phyloP scores from a whole-genome alignment of 1,284 basidiomycete genomes.

The Ustilago crameri region DNA sequence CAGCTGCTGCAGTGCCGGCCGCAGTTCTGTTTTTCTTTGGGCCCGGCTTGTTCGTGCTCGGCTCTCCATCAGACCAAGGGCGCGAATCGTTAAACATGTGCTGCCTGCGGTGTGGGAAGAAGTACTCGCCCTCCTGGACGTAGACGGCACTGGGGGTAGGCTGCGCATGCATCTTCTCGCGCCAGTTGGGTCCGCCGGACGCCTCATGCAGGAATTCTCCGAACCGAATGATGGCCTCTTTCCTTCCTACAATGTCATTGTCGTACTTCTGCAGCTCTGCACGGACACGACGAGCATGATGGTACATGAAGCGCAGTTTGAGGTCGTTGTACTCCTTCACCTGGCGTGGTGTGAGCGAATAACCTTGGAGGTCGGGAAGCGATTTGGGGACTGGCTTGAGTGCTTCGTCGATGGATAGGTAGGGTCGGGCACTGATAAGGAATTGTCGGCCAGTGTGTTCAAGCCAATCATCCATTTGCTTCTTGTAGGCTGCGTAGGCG shows the following conservation, averaged over 20 bases:
- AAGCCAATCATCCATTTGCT: background rate
- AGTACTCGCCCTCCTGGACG: too few relatives aligned
- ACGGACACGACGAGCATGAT: slow-evolving; percentile 21
- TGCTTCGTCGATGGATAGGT: background rate
- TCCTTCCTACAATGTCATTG: slow-evolving; percentile 17
- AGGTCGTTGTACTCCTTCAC: slow-evolving; percentile 2
- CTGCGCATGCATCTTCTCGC: background rate
- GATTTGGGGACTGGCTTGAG: background rate
- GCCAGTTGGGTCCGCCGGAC: slow-evolving; percentile 13
- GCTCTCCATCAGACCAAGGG: too few relatives aligned
- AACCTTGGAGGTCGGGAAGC: background rate
- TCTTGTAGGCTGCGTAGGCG: background rate
- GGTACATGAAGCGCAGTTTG: background rate
- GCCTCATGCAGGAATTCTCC: slow-evolving; percentile 7
- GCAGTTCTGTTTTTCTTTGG: too few relatives aligned
- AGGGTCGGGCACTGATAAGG: background rate
- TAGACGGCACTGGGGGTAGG: slow-evolving; percentile 13
- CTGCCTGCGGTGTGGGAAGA: too few relatives aligned
- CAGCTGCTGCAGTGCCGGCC: too few relatives aligned
- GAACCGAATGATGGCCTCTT: slow-evolving; percentile 22
- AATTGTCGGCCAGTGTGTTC: background rate
- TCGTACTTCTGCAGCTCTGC: slow-evolving; percentile 23
- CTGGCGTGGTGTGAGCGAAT: slow-evolving; percentile 26
- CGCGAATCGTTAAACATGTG: too few relatives aligned
- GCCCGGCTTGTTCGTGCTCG: too few relatives aligned